Evolutionary conservation across 345 rosid genomes (phyloP), one percentile per base, ranked within the genome.

Genomic region (Arabis alpina): DNA sequence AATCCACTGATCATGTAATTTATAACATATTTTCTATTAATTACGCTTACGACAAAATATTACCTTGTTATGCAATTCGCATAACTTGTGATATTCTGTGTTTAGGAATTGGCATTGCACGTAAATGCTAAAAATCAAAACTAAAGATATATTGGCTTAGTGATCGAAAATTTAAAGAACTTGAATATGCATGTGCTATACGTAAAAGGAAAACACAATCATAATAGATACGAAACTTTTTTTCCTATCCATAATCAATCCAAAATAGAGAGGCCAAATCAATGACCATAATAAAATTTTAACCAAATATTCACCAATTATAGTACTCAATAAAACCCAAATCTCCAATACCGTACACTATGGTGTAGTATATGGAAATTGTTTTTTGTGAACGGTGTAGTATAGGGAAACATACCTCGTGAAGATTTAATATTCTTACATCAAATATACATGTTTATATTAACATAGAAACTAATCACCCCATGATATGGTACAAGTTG

Each of bases 401-500:
- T 53, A 24, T 52, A 66, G 40, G 50, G 50, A 41, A 52, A 41
- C 15, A 28, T 15, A 66, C 54, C 42, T 27, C 13, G 42, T 8
- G 15, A 40, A 40, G 41, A 34, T 36, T 12, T 64, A 51, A 0
- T 23, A 39, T 36, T 10, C 8, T 53, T 27, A 25, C 49, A 41
- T 40, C 14, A 51, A 24, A 50, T 27, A 9, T 8, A n/a, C 37
- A 43, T 10, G 41, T 40, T 19, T 32, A 16, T 58, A 24, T 40
- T 14, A 25, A 25, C 11, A 51, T 27, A 11, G 37, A 61, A 53
- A 41, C 11, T 52, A 13, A 51, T 32, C 7, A 32, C 36, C 24
- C 13, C 24, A n/a, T 40, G 41, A 23, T 68, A 34, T 2, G 34
- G 54, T 45, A 43, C 72, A 56, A 64, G 61, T 73, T 66, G 77